Evolutionary conservation across 2,329 filamentous ascomycete species (phyloP), one percentile per base, ranked within the genome.

Genomic region (Aspergillus alliaceus): DNA sequence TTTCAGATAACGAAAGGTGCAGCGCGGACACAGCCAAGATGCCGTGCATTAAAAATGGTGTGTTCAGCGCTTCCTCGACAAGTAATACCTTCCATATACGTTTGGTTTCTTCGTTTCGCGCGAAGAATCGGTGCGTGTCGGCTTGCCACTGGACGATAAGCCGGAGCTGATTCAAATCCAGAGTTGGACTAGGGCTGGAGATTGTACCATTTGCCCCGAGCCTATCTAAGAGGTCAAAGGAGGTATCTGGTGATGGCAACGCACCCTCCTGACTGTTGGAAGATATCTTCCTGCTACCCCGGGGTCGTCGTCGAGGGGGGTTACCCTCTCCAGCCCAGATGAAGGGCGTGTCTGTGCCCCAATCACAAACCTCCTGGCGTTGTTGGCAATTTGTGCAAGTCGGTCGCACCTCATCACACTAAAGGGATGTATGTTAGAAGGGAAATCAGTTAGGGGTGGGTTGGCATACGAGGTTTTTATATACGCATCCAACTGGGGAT

Each of bases 1-100:
- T n/a, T 6, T 31, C 44, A 4, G 25, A 47, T 29, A 47, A 27
- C 7, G 61, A 60, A 5, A 68, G 31, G 46, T 68, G 66, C 4
- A 68, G 42, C 6, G 66, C 66, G 2, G 66, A 64, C 2, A 68
- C 34, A 1, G 64, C 64, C 15, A 68, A 42, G 6, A 68, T 65
- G 2, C 66, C 66, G 31, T 68, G 66, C 66, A 68, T 66, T 1
- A 68, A 54, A 12, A 66, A 65, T 4, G 65, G 65, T 1, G 56
- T 46, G 4, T 53, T 47, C 1, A 67, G 47, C 5, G 61, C 66
- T 44, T 68, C 66, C 22, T 65, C 54, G 4, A 65, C 51, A 0
- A 66, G 49, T 8, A 56, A 32, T 6, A 55, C 57, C 29, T 62
- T 56, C 66, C 66, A 68, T 1, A 68, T 51, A 25, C 54, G 25